Percentiles rank a stretch among this genome's conserved stretches.
Conservation (phyloP, 441 rosid genomes). For the Macaranga tanarius region DNA sequence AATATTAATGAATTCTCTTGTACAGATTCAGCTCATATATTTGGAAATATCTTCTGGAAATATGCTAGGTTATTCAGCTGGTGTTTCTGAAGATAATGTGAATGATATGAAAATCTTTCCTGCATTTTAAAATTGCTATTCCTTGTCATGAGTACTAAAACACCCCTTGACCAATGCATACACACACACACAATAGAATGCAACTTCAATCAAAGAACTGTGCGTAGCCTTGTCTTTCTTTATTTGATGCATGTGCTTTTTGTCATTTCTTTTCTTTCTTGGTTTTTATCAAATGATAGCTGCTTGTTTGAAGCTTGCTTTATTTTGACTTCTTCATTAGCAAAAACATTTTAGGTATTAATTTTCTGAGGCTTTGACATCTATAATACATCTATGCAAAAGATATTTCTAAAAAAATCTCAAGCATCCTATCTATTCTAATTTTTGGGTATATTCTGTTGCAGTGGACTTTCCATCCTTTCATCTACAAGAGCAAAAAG, state of each 20-base stretch:
- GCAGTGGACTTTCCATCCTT: slow-evolving; percentile 99
- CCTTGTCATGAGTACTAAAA: not conserved
- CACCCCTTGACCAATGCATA: too few species aligned
- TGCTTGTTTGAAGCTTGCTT: slow-evolving; percentile 8
- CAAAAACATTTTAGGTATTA: not conserved
- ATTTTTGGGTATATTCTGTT: slow-evolving; percentile 20
- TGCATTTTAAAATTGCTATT: not conserved
- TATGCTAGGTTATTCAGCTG: not conserved
- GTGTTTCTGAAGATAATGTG: not conserved
- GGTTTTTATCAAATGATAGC: not conserved
- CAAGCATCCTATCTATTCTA: not conserved
- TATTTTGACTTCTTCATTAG: not conserved
- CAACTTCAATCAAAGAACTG: not conserved
- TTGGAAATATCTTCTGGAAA: not conserved
- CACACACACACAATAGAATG: too few species aligned
- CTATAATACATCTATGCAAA: not conserved
- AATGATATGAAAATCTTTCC: not conserved
- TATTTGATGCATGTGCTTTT: not conserved
- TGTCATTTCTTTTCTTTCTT: not conserved
- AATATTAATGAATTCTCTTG: not conserved
- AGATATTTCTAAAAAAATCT: not conserved
- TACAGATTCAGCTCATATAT: not conserved
- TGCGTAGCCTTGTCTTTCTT: not conserved
- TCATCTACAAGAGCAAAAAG: slow-evolving; percentile 87
- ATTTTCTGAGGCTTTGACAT: not conserved